Base-by-base conservation (phyloP, 2,329 filamentous ascomycete species). In the Penicillium sp. region DNA sequence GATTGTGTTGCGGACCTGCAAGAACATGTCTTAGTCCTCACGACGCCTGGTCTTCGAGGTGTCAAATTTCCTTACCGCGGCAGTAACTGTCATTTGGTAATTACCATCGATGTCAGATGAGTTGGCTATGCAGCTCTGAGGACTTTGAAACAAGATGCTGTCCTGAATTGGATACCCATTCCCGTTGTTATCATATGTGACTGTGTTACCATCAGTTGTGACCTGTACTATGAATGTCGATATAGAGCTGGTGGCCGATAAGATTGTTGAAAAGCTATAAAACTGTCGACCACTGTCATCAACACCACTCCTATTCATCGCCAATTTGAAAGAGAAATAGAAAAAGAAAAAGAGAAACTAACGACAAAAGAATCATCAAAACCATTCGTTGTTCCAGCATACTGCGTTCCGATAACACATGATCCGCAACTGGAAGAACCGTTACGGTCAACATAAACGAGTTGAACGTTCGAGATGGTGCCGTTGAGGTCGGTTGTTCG, bases 281-380 rank as follows among this genome's bases (percentile, higher is more conserved):
- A 56, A 56, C 53, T 56, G 26, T 56, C 35, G 24, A 45, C n/a
- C 14, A 6, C 26, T 35, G 20, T 45, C 35, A 45, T 46, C 8
- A 48, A 28, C 3, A 46, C 20, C 20, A 12, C n/a, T 6, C 5
- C 20, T 9, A n/a, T 24, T 35, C 6, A 23, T 1, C 23, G 47
- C 35, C 11, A 20, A 30, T 28, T n/a, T n/a, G n/a, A n/a, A n/a
- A n/a, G n/a, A n/a, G n/a, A n/a, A n/a, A n/a, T n/a, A n/a, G n/a
- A n/a, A n/a, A n/a, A n/a, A n/a, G n/a, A n/a, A n/a, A n/a, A n/a
- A n/a, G 23, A 21, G 12, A 46, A 7, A 45, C 47, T 50, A 46
- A 56, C 53, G 6, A 33, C 38, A 35, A 56, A 56, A 38, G 53
- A 45, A 18, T 56, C 53, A 42, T 56, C 53, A 50, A 56, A 56